Evolutionary conservation across 1,139 yeast genomes (phyloP), one percentile per base, ranked within the genome.

Genomic region (Candida pseudocylindracea): DNA sequence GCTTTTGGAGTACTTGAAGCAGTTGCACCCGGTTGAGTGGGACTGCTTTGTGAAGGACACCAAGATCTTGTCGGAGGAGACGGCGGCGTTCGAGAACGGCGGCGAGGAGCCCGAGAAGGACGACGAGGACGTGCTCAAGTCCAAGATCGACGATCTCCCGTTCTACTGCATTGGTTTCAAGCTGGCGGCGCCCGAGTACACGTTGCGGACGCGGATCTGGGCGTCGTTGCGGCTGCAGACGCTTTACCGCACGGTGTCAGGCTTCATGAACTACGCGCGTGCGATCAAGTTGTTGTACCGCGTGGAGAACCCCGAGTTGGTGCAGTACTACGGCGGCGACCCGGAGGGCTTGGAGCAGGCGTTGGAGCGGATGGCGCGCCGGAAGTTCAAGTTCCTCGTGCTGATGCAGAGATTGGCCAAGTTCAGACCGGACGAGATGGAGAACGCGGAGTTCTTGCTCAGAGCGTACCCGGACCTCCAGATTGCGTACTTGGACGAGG

Each of bases 121-220:
- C 32, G 65, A 67, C 42, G 76, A 72, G 45, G 78, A 73, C 45
- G 81, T 63, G 63, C 66, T 79, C 53, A 80, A 80, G 60, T 70
- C 79, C 39, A 78, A 80, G 67, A 88, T 88, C 54, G 98, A 88
- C 53, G 98, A 88, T 50, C 66, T 88, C 53, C 98, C 98, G 43
- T 88, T 88, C 63, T 88, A 88, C 67, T 85, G 96, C 64, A 80
- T 83, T 56, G 98, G 98, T 65, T 88, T 88, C 78, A 88, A 88
- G 60, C 78, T 94, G 49, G 95, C 98, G 54, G 96, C 98, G 42
- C 98, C 98, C 35, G 98, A 88, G 58, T 88, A 88, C 57, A 88
- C 96, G 41, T 65, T 88, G 52, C 79, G 98, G 65, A 88, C 98
- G 10, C 74, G 98, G 66, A 88, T 88, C 48, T 88, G 98, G 98